phyloP scores from a whole-genome alignment of 257 asterid genomes.

The Solanum sitiens region DNA sequence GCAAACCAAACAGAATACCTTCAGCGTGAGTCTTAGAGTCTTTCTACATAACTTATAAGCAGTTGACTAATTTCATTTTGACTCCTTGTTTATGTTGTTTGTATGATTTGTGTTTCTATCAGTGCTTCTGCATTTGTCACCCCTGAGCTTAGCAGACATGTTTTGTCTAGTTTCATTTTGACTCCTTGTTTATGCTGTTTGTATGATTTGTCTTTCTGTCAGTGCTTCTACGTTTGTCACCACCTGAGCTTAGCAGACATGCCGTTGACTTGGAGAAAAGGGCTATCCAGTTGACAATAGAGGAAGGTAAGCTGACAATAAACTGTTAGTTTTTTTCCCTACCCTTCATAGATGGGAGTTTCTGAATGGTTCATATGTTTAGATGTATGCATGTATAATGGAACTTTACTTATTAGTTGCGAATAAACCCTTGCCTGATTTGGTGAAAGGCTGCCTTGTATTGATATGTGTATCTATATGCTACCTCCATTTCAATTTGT shows the following conservation, averaged over 20 bases:
- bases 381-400: background rate
- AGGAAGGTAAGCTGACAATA: slow-evolving; percentile 46
- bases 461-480: background rate
- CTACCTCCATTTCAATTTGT: background rate
- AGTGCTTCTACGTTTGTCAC: slow-evolving; percentile 58
- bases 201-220: slow-evolving; percentile 20
- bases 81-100: background rate
- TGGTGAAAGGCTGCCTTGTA: background rate
- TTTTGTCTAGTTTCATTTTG: background rate
- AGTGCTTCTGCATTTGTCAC: slow-evolving; percentile 54
- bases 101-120: slow-evolving; percentile 19
- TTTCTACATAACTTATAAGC: background rate
- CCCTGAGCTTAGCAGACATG: slow-evolving; percentile 64
- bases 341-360: background rate
- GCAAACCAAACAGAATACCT: slow-evolving; percentile 37
- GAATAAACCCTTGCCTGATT: background rate
- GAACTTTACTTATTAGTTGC: background rate
- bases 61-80: background rate
- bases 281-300: slow-evolving; percentile 51
- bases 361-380: background rate
- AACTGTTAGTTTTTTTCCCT: background rate
- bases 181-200: background rate
- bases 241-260: slow-evolving; percentile 66
- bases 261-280: slow-evolving; percentile 75
- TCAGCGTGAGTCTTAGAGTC: slow-evolving; percentile 48